Base-by-base conservation (phyloP, 2,329 filamentous ascomycete genomes). In the Xylaria hypoxylon region DNA sequence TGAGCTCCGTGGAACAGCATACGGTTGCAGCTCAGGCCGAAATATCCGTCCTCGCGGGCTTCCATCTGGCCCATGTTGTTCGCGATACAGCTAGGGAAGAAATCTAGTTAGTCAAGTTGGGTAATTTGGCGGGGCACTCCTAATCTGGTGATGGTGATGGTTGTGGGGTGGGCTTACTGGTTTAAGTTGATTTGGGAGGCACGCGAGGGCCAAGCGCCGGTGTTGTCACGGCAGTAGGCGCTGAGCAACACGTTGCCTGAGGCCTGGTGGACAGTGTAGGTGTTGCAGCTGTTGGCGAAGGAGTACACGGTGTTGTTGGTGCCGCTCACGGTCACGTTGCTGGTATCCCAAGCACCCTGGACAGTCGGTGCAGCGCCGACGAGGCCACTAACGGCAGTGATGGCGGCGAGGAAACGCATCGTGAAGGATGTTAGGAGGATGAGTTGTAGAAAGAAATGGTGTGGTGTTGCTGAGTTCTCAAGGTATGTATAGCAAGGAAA, bases 41-140 rank as follows among this genome's bases (percentile, higher is more conserved):
- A 69, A 42, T 51, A 19, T 38, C 64, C 67, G 40, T 64, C 38
- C 10, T 44, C 31, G 17, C 59, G 56, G 38, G 50, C 60, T 15
- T 17, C 59, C 55, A 69, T 56, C n/a, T 22, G 13, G 44, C 67
- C 64, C 33, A 40, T 24, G 57, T 62, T 28, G 60, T 69, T 69
- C 51, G 60, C 56, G 56, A 69, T 67, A 40, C 64, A 69, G 42
- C 64, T 67, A 15, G 33, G 24, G 35, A 19, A 17, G 6, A 42
- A 13, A 26, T 11, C 4, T 44, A 2, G 44, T 50, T 50, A n/a
- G 38, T 28, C 13, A 24, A 22, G 5, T 38, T 38, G 10, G 35
- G 15, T 11, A 5, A 38, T 5, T 38, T 38, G 35, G 8, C 10
- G 7, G 31, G 35, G 8, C 10, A 7, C 7, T 4, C 31, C 7